Conservation (phyloP, 768 basidiomycete genomes). For the Naganishia vishniacii region DNA sequence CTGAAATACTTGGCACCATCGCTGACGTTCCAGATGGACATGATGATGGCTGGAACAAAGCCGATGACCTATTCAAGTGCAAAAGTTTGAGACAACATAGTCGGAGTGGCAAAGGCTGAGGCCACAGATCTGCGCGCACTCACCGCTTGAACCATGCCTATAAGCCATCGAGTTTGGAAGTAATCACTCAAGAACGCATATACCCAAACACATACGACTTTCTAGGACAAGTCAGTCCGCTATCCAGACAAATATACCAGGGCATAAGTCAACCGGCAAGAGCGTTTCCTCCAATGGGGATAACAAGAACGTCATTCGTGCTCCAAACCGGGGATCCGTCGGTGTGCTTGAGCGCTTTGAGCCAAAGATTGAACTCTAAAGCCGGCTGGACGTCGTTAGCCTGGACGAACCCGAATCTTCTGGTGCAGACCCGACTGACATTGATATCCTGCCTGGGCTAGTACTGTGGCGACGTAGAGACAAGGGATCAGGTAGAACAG, state of each 20-base stretch:
- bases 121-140: neutral
- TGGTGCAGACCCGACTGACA: slow-evolving; percentile 31
- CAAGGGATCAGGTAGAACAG: slow-evolving; percentile 37
- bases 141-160: slow-evolving; percentile 35
- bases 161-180: slow-evolving; percentile 38
- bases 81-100: neutral
- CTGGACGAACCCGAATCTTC: too few species aligned
- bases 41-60: slow-evolving; percentile 40
- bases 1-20: slow-evolving; percentile 39
- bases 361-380: slow-evolving; percentile 40
- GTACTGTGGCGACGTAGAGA: slow-evolving; percentile 36
- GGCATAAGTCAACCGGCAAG: neutral
- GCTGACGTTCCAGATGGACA: slow-evolving; percentile 42
- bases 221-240: neutral
- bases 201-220: slow-evolving; percentile 38
- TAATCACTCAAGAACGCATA: slow-evolving; percentile 36
- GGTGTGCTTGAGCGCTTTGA: slow-evolving; percentile 33
- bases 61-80: slow-evolving; percentile 25
- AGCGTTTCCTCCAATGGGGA: slow-evolving; percentile 27
- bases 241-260: neutral
- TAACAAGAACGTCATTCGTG: slow-evolving; percentile 24
- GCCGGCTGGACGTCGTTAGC: too few species aligned
- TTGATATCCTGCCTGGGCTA: slow-evolving; percentile 35
- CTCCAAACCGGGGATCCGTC: slow-evolving; percentile 25
- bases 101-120: neutral